Evolutionary conservation across 73 alveolate genomes (phyloP), one percentile per base, ranked within the genome.

Genomic region (Tetrahymena malaccensis): DNA sequence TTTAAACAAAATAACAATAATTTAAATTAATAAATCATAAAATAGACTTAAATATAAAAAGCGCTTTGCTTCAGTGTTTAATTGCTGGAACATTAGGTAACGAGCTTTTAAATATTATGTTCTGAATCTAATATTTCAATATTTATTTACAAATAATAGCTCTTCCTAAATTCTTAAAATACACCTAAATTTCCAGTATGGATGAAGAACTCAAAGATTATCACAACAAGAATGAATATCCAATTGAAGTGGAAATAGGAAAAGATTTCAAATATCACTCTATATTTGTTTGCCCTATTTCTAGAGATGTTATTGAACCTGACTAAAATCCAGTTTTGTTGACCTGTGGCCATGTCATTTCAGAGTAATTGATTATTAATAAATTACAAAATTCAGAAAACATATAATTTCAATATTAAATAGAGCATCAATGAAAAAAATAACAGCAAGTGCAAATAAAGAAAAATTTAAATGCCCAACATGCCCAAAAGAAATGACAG

Each of bases 301-400:
- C 99, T 5, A 98, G 98, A 95, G 99, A 98, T 89, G 97, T 97
- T 33, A 70, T 98, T 21, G 93, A 96, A 21, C 96, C 97, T 8
- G 99, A 97, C 95, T 98, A 99, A 96, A 99, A 99, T 15, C 99
- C 99, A 35, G 96, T 97, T 96, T 96, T 98, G 31, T 93, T 99
- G 93, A 96, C 96, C 55, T 99, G 99, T 93, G 99, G 99, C 94
- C 99, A 99, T 96, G 98, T 98, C 16, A 98, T 99, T 85, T 97
- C 99, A 93, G 97, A 98, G 97, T 94, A 84, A 85, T 96, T 98
- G 17, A 96, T 98, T 84, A 95, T 94, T 44, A 96, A 96, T 96
- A 96, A 35, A 35, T 35, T 97, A 93, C 96, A 94, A 93, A 97
- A 97, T 27, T 31, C 4, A 0, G 0, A 70, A 0, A 0, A 19